Conservation (phyloP, 2,329 filamentous ascomycete genomes). For the Colletotrichum karsti region DNA sequence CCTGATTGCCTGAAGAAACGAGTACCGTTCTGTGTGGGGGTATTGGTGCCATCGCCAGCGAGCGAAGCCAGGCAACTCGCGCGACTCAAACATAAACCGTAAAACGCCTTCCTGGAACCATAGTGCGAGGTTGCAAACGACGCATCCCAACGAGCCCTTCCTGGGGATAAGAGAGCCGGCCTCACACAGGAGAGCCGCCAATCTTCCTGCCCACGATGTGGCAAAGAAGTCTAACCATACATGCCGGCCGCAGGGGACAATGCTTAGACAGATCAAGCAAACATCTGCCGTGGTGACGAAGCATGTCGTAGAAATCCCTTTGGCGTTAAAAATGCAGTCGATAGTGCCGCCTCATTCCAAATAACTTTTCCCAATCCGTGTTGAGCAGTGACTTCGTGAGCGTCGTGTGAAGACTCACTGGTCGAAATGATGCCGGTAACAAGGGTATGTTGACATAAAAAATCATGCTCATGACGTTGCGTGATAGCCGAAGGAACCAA, state of each 20-base stretch:
- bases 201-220: conserved; percentile 47
- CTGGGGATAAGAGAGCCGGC: conserved; percentile 32
- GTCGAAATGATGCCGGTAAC: conserved; percentile 30
- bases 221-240: conserved; percentile 27
- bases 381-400: conserved; percentile 28
- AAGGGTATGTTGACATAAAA: conserved; percentile 33
- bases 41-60: conserved; percentile 41
- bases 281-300: conserved; percentile 12
- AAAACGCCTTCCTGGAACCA: conserved; percentile 47
- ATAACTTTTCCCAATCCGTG: conserved; percentile 32
- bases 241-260: conserved; percentile 14
- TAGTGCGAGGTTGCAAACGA: conserved; percentile 26
- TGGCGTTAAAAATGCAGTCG: conserved; percentile 29
- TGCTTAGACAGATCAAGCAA: conserved; percentile 3
- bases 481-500: conserved; percentile 18
- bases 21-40: conserved; percentile 44
- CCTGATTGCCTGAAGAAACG: conserved; percentile 42
- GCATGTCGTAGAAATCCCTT: conserved; percentile 26
- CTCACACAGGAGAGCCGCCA: conserved; percentile 46
- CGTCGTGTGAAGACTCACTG: conserved; percentile 19
- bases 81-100: conserved; percentile 45
- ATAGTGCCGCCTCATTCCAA: conserved; percentile 30
- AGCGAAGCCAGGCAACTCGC: conserved; percentile 43
- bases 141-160: conserved; percentile 24
- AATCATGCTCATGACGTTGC: conserved; percentile 28